phyloP scores from a whole-genome alignment of 1,284 basidiomycete species.

The Pyrrhoderma lamaoense region DNA sequence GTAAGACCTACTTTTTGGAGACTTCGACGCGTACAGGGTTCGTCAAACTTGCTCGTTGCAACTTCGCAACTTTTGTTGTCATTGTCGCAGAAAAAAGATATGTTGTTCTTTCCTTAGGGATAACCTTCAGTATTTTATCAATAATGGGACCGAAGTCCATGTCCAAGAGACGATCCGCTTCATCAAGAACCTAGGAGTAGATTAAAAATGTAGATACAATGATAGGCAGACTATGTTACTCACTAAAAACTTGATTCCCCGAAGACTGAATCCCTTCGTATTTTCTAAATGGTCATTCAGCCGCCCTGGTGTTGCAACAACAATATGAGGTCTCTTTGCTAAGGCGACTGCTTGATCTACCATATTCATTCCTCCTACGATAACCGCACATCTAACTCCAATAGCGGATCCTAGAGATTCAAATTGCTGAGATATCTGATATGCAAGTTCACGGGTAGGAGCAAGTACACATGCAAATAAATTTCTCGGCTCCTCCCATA shows the following conservation, averaged over 20 bases:
- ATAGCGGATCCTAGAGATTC: slow-evolving; percentile 90
- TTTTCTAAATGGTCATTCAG: slow-evolving; percentile 95
- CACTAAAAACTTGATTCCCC: slow-evolving; percentile 86
- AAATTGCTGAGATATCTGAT: slow-evolving; percentile 96
- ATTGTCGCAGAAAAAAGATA: slow-evolving; percentile 99
- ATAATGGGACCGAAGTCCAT: slow-evolving; percentile 98
- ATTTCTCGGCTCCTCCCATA: slow-evolving; percentile 95
- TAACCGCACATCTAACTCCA: slow-evolving; percentile 85
- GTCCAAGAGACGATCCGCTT: slow-evolving; percentile 94
- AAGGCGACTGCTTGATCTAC: slow-evolving; percentile 91
- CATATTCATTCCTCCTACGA: slow-evolving; percentile 95
- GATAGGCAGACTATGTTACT: slow-evolving; percentile 23
- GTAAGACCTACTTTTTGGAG: slow-evolving; percentile 69
- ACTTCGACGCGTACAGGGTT: slow-evolving; percentile 97
- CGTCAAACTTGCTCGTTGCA: slow-evolving; percentile 91
- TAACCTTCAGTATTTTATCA: slow-evolving; percentile 94
- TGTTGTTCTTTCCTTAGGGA: slow-evolving; percentile 91
- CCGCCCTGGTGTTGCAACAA: slow-evolving; percentile 97
- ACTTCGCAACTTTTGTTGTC: slow-evolving; percentile 97
- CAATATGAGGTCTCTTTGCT: slow-evolving; percentile 89
- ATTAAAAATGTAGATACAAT: slow-evolving; percentile 1
- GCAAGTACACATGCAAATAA: slow-evolving; percentile 93
- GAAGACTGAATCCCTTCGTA: slow-evolving; percentile 94
- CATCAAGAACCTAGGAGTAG: slow-evolving; percentile 76
- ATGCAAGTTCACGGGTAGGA: slow-evolving; percentile 96